phyloP scores from a whole-genome alignment of 2,329 filamentous ascomycete genomes.

The Fusarium papillatum region DNA sequence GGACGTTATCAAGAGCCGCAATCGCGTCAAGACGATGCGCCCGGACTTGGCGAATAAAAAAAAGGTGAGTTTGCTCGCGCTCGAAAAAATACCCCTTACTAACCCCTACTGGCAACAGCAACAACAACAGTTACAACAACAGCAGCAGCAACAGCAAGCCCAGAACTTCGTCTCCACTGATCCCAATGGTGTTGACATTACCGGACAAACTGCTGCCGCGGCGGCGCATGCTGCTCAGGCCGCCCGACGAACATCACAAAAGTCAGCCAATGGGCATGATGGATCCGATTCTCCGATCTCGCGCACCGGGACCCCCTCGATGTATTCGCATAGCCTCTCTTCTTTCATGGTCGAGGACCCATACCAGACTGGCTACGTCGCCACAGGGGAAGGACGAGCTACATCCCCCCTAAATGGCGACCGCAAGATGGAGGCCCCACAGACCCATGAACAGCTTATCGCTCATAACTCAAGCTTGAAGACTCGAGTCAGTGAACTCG shows the following conservation, averaged over 20 bases:
- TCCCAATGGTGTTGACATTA: conserved; percentile 69
- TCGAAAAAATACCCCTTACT: conserved; percentile 11
- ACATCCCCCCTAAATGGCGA: conserved; percentile 67
- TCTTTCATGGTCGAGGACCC: conserved; percentile 84
- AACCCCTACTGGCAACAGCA: conserved; percentile 17
- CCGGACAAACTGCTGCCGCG: conserved; percentile 63
- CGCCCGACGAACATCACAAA: conserved; percentile 75
- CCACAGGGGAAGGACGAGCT: conserved; percentile 66
- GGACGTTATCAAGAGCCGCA: conserved; percentile 99
- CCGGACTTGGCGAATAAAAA: conserved; percentile 85
- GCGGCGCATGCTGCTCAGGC: conserved; percentile 67
- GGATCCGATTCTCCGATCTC: conserved; percentile 84
- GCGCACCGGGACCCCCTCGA: conserved; percentile 81
- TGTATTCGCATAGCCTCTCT: conserved; percentile 81
- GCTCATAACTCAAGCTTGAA: conserved; percentile 90
- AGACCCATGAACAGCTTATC: conserved; percentile 84
- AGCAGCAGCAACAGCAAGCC: conserved; percentile 54
- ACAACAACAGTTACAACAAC: conserved; percentile 41
- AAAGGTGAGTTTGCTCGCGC: conserved; percentile 71
- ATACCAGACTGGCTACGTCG: conserved; percentile 69
- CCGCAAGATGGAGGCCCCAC: conserved; percentile 77
- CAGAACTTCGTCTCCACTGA: conserved; percentile 59
- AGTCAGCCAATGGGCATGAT: conserved; percentile 80
- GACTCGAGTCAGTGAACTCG: conserved; percentile 94
- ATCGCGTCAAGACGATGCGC: conserved; percentile 91